Percentiles rank a stretch among this genome's conserved stretches.
Evolutionary conservation across 164 flowering plant genomes (phyloP).

Genomic region (Malania oleifera): DNA sequence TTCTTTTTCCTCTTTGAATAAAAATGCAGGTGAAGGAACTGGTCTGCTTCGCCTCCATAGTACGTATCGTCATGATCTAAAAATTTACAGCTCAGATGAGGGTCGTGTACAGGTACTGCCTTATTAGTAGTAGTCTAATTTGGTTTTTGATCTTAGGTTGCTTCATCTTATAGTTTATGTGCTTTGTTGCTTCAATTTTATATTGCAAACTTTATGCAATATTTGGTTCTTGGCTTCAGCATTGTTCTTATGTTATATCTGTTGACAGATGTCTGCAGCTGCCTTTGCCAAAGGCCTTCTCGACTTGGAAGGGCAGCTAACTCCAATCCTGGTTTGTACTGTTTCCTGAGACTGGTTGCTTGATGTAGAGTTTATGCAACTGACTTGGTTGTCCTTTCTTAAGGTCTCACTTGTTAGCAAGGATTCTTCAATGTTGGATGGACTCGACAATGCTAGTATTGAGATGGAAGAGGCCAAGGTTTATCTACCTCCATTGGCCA

Average conservation of each 20-base stretch:
- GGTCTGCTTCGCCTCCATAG: constrained; percentile 98
- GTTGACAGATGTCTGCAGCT: constrained; percentile 94
- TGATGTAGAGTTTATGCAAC: constrained; percentile 1
- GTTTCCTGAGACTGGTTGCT: not conserved
- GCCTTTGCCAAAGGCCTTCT: constrained; percentile 99
- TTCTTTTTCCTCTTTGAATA: not conserved
- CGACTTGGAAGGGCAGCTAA: constrained; percentile 96
- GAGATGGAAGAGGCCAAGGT: constrained; percentile 99
- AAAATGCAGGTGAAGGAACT: constrained; percentile 86
- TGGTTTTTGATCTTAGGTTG: not conserved
- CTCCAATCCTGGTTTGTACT: constrained; percentile 86
- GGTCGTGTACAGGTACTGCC: constrained; percentile 92
- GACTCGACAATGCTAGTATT: constrained; percentile 93
- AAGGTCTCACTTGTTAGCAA: constrained; percentile 99
- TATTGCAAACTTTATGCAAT: not conserved
- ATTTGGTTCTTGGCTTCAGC: not conserved
- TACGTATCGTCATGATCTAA: constrained; percentile 96
- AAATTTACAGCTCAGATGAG: constrained; percentile 99
- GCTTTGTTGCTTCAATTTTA: not conserved
- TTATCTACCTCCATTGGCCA: constrained; percentile 11
- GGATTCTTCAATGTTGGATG: constrained; percentile 99
- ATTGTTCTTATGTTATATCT: not conserved
- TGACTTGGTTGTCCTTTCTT: constrained; percentile 12
- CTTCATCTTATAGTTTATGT: not conserved
- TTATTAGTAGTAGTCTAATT: not conserved